Evolutionary conservation across 495 filamentous ascomycete species (phyloP), one percentile per base, ranked within the genome.

Genomic region (Neurospora africana): DNA sequence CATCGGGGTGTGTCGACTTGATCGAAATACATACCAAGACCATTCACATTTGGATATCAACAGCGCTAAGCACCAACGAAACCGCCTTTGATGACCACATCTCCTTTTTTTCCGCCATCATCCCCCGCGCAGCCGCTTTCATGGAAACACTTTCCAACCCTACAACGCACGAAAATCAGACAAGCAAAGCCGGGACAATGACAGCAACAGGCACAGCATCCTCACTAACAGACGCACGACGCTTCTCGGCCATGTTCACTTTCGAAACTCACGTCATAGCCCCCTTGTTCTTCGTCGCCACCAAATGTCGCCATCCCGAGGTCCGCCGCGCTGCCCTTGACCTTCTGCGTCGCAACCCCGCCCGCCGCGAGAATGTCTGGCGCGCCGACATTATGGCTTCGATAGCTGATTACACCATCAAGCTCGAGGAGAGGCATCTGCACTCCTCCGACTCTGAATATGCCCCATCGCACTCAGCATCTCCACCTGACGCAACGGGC

Each of bases 261-360:
- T 87, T 86, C 53, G 86, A 87, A 72, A 85, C 83, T 78, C 82
- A 85, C 47, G 78, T 84, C n/a, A 81, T 84, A 27, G 81, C 83
- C 3, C 81, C 84, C 3, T 78, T 88, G 5, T 87, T 82, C 69
- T 86, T 85, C 73, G 82, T 85, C 21, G 81, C 80, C 2, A 79
- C 83, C 38, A 87, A 85, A 76, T 87, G 86, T 72, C 79, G 84
- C 13, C 79, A 81, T 35, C 83, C 85, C 6, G 69, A 78, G 8
- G 78, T 86, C 7, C 82, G 86, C 41, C 76, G 82, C 21, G 79
- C 79, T 5, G 85, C 85, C 5, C 75, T 84, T 3, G 78, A 77
- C 8, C 69, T 83, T 8, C 78, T 84, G 68, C 78, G 74, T 69
- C 76, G 80, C 37, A 76, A 82, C 33, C 78, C 80, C 4, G 75